Conservation (phyloP, 768 basidiomycete genomes). For the Ramaria rubella region DNA sequence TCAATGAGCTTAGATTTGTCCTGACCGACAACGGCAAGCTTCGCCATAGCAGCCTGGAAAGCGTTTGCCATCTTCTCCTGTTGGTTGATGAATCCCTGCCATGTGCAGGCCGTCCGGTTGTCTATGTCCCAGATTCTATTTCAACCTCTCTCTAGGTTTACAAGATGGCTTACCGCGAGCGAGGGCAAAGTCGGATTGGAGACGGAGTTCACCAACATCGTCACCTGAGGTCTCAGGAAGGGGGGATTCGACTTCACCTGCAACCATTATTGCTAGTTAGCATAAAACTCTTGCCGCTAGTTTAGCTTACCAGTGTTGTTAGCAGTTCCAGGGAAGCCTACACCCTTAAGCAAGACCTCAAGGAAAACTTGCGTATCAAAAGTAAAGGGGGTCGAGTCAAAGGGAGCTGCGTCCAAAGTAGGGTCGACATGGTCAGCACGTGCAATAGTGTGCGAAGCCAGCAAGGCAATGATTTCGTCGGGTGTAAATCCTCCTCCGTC, state of each 20-base stretch:
- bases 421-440: constrained; percentile 11
- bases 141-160: not conserved
- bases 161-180: constrained; percentile 19
- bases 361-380: constrained; percentile 15
- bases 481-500: constrained; percentile 15
- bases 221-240: constrained; percentile 2
- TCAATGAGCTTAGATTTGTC: constrained; percentile 31
- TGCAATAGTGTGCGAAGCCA: constrained; percentile 16
- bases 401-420: constrained; percentile 5
- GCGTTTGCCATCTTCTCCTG: constrained; percentile 28
- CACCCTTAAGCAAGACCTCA: constrained; percentile 10
- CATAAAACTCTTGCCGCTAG: not conserved
- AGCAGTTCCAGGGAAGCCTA: constrained; percentile 6
- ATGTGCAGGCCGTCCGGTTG: constrained; percentile 5
- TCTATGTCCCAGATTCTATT: not conserved
- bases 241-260: constrained; percentile 22
- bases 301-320: not conserved
- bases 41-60: constrained; percentile 39
- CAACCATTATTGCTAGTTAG: not conserved
- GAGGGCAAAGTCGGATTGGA: constrained; percentile 22
- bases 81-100: constrained; percentile 16
- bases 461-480: constrained; percentile 11
- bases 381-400: constrained; percentile 15
- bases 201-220: constrained; percentile 21
- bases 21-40: constrained; percentile 38